Evolutionary conservation across 2,329 filamentous ascomycete species (phyloP).

Genomic region (Clonostachys chloroleuca): DNA sequence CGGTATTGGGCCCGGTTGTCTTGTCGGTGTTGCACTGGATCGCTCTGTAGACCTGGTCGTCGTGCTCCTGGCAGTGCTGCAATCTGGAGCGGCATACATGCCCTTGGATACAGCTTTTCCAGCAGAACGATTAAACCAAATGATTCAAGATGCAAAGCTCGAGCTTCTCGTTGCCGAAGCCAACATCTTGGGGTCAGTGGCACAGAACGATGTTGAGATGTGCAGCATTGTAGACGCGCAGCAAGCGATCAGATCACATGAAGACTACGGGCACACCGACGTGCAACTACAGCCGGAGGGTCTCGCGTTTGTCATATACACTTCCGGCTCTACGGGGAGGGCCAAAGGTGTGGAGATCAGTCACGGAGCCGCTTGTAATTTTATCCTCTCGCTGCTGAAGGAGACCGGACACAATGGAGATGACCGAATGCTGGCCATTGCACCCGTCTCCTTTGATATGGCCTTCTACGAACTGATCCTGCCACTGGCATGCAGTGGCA

Average conservation of each 20-base stretch:
- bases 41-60: conserved; percentile 9
- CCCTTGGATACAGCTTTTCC: conserved; percentile 9
- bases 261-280: background rate
- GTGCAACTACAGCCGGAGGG: conserved; percentile 3
- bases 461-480: conserved; percentile 8
- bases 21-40: conserved; percentile 7
- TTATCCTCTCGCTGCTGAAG: conserved; percentile 4
- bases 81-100: conserved; percentile 9
- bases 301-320: conserved; percentile 24
- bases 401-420: conserved; percentile 5
- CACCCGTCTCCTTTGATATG: conserved; percentile 11
- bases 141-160: conserved; percentile 8
- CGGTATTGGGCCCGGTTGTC: conserved; percentile 2
- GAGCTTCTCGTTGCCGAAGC: conserved; percentile 6
- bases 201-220: background rate
- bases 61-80: conserved; percentile 7
- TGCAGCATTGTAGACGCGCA: background rate
- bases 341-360: conserved; percentile 34
- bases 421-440: conserved; percentile 9
- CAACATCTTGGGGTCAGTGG: background rate
- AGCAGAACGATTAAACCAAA: conserved; percentile 7
- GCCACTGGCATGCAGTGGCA: conserved; percentile 8
- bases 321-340: conserved; percentile 15
- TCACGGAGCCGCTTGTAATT: conserved; percentile 6
- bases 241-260: background rate